Evolutionary conservation across 768 basidiomycete species (phyloP).

Genomic region (Tricholomella constricta): DNA sequence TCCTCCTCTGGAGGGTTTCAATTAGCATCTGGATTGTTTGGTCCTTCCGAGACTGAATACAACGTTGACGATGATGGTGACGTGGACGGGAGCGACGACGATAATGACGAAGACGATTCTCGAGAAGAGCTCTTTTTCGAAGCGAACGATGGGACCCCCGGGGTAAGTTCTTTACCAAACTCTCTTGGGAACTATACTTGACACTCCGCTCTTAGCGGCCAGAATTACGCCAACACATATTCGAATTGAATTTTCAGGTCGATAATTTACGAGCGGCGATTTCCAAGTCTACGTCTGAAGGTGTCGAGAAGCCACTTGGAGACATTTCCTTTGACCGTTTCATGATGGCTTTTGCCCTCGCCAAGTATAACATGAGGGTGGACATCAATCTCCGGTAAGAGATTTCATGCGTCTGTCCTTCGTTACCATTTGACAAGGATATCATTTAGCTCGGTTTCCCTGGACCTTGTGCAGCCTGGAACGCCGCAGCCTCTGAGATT

Average conservation of each 20-base stretch:
- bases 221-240: conserved; percentile 56
- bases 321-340: conserved; percentile 81
- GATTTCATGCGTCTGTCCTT: neutral
- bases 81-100: conserved; percentile 41
- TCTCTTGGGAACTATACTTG: neutral
- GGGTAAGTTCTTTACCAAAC: conserved; percentile 39
- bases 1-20: conserved; percentile 43
- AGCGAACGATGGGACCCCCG: conserved; percentile 59
- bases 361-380: conserved; percentile 86
- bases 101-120: conserved; percentile 36
- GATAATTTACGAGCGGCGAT: conserved; percentile 79
- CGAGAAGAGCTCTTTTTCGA: conserved; percentile 69
- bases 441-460: conserved; percentile 65
- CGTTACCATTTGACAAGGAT: conserved; percentile 11
- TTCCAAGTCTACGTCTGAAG: conserved; percentile 64
- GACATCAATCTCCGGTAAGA: conserved; percentile 75
- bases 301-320: conserved; percentile 73
- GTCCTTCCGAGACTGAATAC: conserved; percentile 61
- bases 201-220: conserved; percentile 30
- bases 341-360: conserved; percentile 67
- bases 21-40: conserved; percentile 58
- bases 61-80: conserved; percentile 61
- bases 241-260: conserved; percentile 88
- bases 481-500: conserved; percentile 54
- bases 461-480: conserved; percentile 67